Evolutionary conservation across 2,329 filamentous ascomycete species (phyloP), one percentile per base, ranked within the genome.

Genomic region (Xylaria digitata): DNA sequence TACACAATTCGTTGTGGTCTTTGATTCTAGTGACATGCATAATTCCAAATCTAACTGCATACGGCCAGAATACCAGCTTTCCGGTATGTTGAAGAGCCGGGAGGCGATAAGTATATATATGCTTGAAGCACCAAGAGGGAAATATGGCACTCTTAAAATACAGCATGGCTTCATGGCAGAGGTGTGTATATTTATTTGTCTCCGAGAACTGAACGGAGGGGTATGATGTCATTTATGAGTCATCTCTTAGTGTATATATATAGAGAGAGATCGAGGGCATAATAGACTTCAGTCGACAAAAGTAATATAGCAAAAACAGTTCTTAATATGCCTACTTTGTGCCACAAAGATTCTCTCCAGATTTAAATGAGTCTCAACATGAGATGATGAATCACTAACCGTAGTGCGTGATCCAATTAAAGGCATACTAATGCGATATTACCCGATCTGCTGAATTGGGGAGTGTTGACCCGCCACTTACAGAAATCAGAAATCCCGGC

Each of bases 1-100:
- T 71, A 62, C 57, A 61, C 67, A 58, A 71, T 64, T 66, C 70
- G 63, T 65, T 65, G 67, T 71, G 61, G 68, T 63, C 50, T 63
- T 26, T 71, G 50, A 53, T 69, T 67, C 49, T 55, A 65, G 73
- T 74, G 73, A 74, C 17, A 58, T 50, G 52, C n/a, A 50, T 64
- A 34, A 61, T 59, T 46, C 23, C 30, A 23, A 54, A 65, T 72
- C 65, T 59, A 67, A 40, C 43, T 26, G 30, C 43, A 19, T 57
- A 56, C 61, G 54, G 61, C 58, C 53, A 40, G 50, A 62, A 19
- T 59, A 32, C 23, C 54, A 61, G 46, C 60, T 63, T 32, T 53
- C n/a, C 52, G 40, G 26, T 26, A 53, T 40, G 34, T 50, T 45
- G 34, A 56, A 66, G 50, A n/a, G 34, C 13, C n/a, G 40, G 26